Evolutionary conservation across 176 grass and related monocot genomes (phyloP), one percentile per base, ranked within the genome.

Genomic region (Cenchrus fungigraminus): DNA sequence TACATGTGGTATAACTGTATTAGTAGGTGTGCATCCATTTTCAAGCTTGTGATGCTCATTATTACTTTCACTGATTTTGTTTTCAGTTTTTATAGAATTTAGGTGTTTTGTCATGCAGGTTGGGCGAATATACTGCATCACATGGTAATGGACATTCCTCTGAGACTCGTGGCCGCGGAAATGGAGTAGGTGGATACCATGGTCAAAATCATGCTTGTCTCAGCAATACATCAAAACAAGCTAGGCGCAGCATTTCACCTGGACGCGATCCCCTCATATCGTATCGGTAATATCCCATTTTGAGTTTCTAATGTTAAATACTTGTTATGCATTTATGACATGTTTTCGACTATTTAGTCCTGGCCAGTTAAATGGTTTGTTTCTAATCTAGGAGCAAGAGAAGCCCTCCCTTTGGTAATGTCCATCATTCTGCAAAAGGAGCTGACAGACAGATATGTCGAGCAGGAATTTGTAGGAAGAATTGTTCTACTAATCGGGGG

Each of bases 381-480:
- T 80, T 69, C 22, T 80, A 68, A 46, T 89, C 20, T 80, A 85
- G 83, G 78, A 71, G 11, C 52, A 65, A 76, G 52, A 71, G 31
- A 68, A 70, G 15, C 45, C 62, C 71, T 17, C 54, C 77, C 44
- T 52, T 81, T 45, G 53, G 52, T 71, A 12, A 9, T 51, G 63
- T 59, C 50, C 64, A 19, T 58, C 42, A 61, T 74, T 20, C 60
- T 63, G 44, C 56, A 56, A 65, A 84, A 88, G 65, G 73, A 71
- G 5, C 16, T 22, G 8, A 57, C 31, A 60, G 34, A 79, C n/a
- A 78, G 13, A 83, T 82, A 31, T 12, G 19, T 65, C n/a, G 55
- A 62, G 73, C 29, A 59, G 62, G 25, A 81, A 61, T 53, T 55
- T 29, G 17, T 53, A 65, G 51, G 49, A 80, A 89, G 14, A 40